Base-by-base conservation (phyloP, 805 yeast genomes). In the Komagataella pseudopastoris region DNA sequence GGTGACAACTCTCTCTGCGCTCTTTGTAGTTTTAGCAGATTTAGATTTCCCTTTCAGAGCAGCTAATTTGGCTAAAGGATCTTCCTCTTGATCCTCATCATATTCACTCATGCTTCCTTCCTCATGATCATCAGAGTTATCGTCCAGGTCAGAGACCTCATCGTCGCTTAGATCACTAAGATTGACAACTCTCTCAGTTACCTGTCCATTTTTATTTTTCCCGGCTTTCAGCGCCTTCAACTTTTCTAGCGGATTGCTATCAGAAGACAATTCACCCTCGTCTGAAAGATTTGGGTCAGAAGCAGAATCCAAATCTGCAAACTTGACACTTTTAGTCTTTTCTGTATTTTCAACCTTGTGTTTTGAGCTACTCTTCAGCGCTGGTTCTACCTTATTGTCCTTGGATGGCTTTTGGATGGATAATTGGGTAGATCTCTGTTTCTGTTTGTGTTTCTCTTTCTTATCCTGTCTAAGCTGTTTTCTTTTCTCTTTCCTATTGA, bases 11-110 rank as follows among this genome's bases (percentile, higher is more conserved):
- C 39, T 30, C 23, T 20, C 46, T 7, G 23, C 14, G 23, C 14
- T 20, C 16, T 44, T 20, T 10, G 20, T 17, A 7, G 18, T 44
- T 20, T 44, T 20, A n/a, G 23, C 16, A 12, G 20, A 18, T 20
- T 7, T 44, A 1, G 12, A 66, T 51, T 57, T 65, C 30, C 62
- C 69, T 56, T 71, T 76, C 51, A 68, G 54, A 39, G 70, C 70
- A 60, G 64, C 71, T 51, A 75, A 58, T 3, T 73, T 69, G 2
- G 67, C 72, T 71, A 70, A 69, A 2, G 75, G 75, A 47, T 71
- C 75, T 49, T 66, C 74, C 1, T 64, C 71, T 10, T 68, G 64
- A 56, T 66, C 66, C 6, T 59, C 63, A 23, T 60, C 58, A 4
- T 62, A 68, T 6, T 58, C 59, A 22, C 53, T 51, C 46, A 57